A percentile compares a stretch with the other conserved stretches of the same genome.
These are phyloP conservation scores for Umbelopsis ramanniana DNA, from an alignment of 192 early-diverging fungal species.

Conservation along the genomic window DNA sequence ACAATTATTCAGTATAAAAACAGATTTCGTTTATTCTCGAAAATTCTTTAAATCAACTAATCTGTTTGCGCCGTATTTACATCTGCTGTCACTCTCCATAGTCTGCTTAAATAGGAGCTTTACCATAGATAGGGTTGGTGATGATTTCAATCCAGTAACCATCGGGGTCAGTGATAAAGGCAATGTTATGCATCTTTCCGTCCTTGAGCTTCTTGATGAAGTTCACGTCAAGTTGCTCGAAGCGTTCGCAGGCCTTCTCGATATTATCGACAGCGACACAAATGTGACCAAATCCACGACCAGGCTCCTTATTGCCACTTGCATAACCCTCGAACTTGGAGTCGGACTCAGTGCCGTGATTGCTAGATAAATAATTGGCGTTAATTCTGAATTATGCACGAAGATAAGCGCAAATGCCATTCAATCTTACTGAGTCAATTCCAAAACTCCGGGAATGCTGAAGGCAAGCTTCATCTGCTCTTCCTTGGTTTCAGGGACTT, in stretches of 20 bases:
- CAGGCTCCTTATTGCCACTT: conserved; percentile 72
- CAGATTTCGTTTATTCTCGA: neutral
- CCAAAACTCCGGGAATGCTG: conserved; percentile 71
- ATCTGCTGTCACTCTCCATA: neutral
- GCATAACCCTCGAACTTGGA: conserved; percentile 58
- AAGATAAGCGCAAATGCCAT: too few relatives aligned
- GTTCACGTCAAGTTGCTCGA: conserved; percentile 70
- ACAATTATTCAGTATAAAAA: neutral
- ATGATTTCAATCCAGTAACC: conserved; percentile 79
- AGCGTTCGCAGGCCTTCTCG: conserved; percentile 75
- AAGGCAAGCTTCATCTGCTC: conserved; percentile 58
- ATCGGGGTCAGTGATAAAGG: conserved; percentile 85
- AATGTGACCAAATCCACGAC: conserved; percentile 83
- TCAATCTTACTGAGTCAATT: conserved; percentile 75
- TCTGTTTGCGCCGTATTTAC: too few relatives aligned
- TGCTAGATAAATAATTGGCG: conserved; percentile 44
- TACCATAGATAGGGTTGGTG: conserved; percentile 3
- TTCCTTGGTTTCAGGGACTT: conserved; percentile 52
- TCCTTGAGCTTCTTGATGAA: conserved; percentile 77
- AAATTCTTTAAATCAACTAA: neutral
- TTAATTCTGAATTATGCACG: too few relatives aligned
- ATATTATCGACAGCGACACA: conserved; percentile 81
- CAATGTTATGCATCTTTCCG: conserved; percentile 83
- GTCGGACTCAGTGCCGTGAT: conserved; percentile 81
- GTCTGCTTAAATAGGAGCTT: neutral